Conservation (phyloP, 2,329 filamentous ascomycete genomes). For the Spiromastix sp. region DNA sequence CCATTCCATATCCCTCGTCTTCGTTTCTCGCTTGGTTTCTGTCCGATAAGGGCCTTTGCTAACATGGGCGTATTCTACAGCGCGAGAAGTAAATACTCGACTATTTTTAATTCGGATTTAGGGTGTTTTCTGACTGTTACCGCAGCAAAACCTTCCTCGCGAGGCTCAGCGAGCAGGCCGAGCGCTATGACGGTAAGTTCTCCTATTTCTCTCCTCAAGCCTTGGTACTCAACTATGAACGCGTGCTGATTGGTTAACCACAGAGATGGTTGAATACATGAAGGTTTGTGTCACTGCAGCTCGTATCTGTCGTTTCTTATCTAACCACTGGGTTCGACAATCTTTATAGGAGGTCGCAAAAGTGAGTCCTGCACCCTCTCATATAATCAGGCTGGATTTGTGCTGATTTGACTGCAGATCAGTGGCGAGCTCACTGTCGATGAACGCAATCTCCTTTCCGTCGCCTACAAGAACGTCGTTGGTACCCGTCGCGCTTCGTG, state of each 20-base stretch:
- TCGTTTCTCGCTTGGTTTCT: slow-evolving; percentile 15
- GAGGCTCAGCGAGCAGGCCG: slow-evolving; percentile 99
- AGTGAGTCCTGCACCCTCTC: slow-evolving; percentile 39
- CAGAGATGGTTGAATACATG: slow-evolving; percentile 98
- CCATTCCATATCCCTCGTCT: slow-evolving; percentile 11
- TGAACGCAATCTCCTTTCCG: slow-evolving; percentile 84
- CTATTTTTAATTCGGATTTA: slow-evolving; percentile 11
- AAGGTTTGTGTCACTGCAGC: slow-evolving; percentile 49
- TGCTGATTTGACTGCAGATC: slow-evolving; percentile 36
- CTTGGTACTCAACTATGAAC: background rate
- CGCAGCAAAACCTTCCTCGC: slow-evolving; percentile 98
- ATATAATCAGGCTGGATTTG: slow-evolving; percentile 9
- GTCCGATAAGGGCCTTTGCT: slow-evolving; percentile 27
- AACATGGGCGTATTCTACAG: slow-evolving; percentile 34
- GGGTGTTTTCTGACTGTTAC: slow-evolving; percentile 25
- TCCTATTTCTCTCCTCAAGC: background rate
- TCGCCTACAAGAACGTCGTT: slow-evolving; percentile 99
- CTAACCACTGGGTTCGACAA: too few species aligned
- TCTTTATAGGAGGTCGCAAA: slow-evolving; percentile 76
- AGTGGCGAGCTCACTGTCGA: slow-evolving; percentile 59
- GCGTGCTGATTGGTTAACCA: background rate
- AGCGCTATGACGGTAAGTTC: slow-evolving; percentile 87
- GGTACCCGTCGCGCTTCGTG: slow-evolving; percentile 96
- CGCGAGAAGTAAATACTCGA: slow-evolving; percentile 55
- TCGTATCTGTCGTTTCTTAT: background rate